A percentile compares a stretch with the other conserved stretches of the same genome.
Evolutionary conservation across 495 filamentous ascomycete genomes (phyloP).

Genomic region (Penicillium simplicissimum): DNA sequence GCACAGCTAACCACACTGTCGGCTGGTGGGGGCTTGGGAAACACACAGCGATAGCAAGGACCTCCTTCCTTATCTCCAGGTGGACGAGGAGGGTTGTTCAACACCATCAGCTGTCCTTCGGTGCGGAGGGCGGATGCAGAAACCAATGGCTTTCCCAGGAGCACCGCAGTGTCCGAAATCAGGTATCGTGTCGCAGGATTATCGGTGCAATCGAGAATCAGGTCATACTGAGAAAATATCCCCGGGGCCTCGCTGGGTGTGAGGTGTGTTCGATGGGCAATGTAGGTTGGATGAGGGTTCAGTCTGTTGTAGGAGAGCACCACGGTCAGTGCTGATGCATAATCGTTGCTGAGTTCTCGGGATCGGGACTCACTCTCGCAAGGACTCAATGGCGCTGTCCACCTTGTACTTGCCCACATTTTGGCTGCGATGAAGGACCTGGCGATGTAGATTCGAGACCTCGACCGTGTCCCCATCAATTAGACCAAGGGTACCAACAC

Average conservation of each 20-base stretch:
- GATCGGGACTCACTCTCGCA: conserved; percentile 54
- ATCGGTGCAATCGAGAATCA: conserved; percentile 94
- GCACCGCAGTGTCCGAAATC: conserved; percentile 84
- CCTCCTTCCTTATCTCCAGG: conserved; percentile 54
- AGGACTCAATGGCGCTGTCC: conserved; percentile 68
- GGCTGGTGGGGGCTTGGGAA: conserved; percentile 80
- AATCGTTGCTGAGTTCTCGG: neutral
- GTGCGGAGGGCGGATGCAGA: conserved; percentile 84
- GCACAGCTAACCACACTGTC: conserved; percentile 78
- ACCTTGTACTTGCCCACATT: conserved; percentile 81
- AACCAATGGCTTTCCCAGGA: conserved; percentile 76
- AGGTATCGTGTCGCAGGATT: conserved; percentile 88
- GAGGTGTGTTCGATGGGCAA: conserved; percentile 60
- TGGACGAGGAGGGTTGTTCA: conserved; percentile 57
- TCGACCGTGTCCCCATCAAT: conserved; percentile 89
- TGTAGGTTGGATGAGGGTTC: conserved; percentile 68
- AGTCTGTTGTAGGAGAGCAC: conserved; percentile 39
- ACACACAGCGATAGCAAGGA: conserved; percentile 93
- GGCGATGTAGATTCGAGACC: conserved; percentile 87
- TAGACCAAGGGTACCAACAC: conserved; percentile 79
- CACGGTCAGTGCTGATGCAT: neutral
- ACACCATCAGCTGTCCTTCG: conserved; percentile 86
- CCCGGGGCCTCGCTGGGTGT: conserved; percentile 61
- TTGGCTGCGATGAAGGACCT: conserved; percentile 73
- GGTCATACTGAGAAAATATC: conserved; percentile 68